phyloP scores from a whole-genome alignment of 2,329 filamentous ascomycete genomes.

The Aspergillus arachidicola region DNA sequence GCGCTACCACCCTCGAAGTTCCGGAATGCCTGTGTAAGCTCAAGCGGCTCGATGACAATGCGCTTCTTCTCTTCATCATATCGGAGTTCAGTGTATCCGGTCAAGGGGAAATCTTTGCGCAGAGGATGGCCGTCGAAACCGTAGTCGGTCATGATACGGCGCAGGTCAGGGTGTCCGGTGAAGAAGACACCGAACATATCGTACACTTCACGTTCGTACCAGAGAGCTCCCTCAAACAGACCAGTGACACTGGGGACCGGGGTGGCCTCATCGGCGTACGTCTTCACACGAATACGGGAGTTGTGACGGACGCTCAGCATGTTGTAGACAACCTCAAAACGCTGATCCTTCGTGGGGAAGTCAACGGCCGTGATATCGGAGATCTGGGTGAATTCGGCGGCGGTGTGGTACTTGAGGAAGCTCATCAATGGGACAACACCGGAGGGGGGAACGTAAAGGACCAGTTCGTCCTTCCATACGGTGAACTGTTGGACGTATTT shows the following conservation, averaged over 20 bases:
- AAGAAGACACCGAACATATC: constrained; percentile 98
- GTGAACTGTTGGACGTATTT: constrained; percentile 99
- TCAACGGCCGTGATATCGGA: constrained; percentile 93
- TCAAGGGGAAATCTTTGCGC: constrained; percentile 96
- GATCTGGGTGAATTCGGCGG: constrained; percentile 93
- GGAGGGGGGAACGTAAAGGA: constrained; percentile 85
- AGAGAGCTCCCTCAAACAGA: constrained; percentile 94
- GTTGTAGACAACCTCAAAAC: constrained; percentile 98
- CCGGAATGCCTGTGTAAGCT: constrained; percentile 96
- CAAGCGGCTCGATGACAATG: constrained; percentile 95
- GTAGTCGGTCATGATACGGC: constrained; percentile 99
- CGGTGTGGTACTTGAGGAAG: constrained; percentile 97
- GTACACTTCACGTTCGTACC: constrained; percentile 98
- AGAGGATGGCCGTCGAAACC: constrained; percentile 97
- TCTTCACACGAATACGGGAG: constrained; percentile 95
- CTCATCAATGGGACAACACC: constrained; percentile 89
- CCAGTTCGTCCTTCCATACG: constrained; percentile 98
- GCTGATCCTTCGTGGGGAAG: constrained; percentile 91
- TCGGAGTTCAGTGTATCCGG: constrained; percentile 95
- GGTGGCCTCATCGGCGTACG: constrained; percentile 93
- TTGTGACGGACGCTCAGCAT: constrained; percentile 94
- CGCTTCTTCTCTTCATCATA: constrained; percentile 99
- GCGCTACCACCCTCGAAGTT: constrained; percentile 92
- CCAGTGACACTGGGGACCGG: constrained; percentile 85
- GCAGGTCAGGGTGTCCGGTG: constrained; percentile 87